Conservation (phyloP, 129 eudicot genomes). For the Helichrysum umbraculigerum region DNA sequence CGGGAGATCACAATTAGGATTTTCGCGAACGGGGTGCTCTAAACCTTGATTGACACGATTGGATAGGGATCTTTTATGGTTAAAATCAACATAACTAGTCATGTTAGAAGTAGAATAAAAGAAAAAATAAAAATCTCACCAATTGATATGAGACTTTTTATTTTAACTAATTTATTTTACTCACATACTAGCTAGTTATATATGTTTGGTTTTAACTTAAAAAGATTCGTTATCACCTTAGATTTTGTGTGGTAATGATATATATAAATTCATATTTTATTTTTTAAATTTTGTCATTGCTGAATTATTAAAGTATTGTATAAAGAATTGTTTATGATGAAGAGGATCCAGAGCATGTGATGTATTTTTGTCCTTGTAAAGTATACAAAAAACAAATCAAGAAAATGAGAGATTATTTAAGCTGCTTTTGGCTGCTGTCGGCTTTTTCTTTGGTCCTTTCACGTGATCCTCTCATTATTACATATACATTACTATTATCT, state of each 20-base stretch:
- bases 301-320: constrained; percentile 8
- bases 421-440: constrained; percentile 48
- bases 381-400: constrained; percentile 28
- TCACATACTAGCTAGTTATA: not conserved
- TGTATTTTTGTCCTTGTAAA: constrained; percentile 37
- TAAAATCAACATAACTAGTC: not conserved
- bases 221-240: not conserved
- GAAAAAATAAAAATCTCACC: not conserved
- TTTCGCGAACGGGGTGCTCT: constrained; percentile 57
- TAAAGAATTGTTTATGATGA: constrained; percentile 19
- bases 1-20: constrained; percentile 56
- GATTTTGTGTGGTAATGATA: constrained; percentile 29
- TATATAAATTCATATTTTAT: constrained; percentile 6
- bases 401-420: constrained; percentile 24
- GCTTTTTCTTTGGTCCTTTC: constrained; percentile 43
- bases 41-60: not conserved
- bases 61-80: not conserved
- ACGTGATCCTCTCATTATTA: constrained; percentile 43
- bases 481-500: not conserved
- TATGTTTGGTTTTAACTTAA: not conserved
- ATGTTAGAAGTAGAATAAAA: not conserved
- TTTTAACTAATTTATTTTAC: not conserved
- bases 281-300: constrained; percentile 22
- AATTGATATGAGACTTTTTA: not conserved
- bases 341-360: constrained; percentile 39